Conservation (phyloP, 2,329 filamentous ascomycete species). For the Trichoderma pleuroti region DNA sequence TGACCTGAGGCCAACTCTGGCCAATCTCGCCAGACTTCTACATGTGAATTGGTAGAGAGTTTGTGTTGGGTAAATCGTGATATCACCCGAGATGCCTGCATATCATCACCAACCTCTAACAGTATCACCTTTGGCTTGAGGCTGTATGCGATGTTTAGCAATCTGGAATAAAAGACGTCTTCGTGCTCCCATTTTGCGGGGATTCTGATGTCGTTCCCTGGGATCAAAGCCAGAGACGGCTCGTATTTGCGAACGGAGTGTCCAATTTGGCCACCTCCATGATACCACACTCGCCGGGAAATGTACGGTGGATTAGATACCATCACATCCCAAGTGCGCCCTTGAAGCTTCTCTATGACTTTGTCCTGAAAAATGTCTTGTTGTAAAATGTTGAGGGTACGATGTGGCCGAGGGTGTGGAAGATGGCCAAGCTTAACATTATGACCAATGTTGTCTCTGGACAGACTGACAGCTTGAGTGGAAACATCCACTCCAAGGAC, state of each 20-base stretch:
- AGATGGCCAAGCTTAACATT: constrained; percentile 40
- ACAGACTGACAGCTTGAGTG: constrained; percentile 58
- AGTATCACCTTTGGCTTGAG: constrained; percentile 55
- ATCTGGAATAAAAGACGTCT: constrained; percentile 63
- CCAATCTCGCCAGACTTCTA: constrained; percentile 72
- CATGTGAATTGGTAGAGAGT: constrained; percentile 30
- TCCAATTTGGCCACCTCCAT: constrained; percentile 42
- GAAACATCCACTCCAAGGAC: constrained; percentile 76
- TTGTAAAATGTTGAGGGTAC: constrained; percentile 42
- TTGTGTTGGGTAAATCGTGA: constrained; percentile 39
- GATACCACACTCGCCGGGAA: constrained; percentile 49
- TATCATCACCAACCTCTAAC: constrained; percentile 68
- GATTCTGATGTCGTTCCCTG: constrained; percentile 30
- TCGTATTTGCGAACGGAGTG: constrained; percentile 83
- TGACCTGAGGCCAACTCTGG: constrained; percentile 42
- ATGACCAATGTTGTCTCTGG: constrained; percentile 57
- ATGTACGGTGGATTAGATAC: constrained; percentile 93
- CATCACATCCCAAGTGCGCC: constrained; percentile 57
- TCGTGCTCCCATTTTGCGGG: constrained; percentile 37
- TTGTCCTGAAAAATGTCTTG: constrained; percentile 49
- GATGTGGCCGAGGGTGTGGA: constrained; percentile 16
- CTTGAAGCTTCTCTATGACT: constrained; percentile 31
- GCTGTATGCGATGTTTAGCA: constrained; percentile 53
- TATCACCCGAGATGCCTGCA: constrained; percentile 64
- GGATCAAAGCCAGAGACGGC: constrained; percentile 74